Base-by-base conservation (phyloP, 257 asterid genomes). In the Avicennia marina region DNA sequence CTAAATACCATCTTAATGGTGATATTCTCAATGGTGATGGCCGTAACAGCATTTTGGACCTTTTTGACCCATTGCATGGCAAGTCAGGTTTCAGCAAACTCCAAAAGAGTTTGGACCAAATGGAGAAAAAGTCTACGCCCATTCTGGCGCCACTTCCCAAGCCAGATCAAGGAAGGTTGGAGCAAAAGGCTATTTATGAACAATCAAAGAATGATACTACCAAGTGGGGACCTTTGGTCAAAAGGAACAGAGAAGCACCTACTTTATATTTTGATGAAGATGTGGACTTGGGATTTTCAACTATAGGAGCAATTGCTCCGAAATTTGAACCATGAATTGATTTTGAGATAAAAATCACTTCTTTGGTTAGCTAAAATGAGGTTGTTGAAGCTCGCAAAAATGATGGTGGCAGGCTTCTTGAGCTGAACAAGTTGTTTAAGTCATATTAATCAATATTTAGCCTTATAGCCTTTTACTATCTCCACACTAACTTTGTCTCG, bases 361-460 rank as follows among this genome's bases (percentile, higher is more conserved):
- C 86, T 9, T 61, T 85, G 63, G 75, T 82, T 49, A 79, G 72
- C 67, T 77, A 80, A 56, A 76, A 57, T 32, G 94, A 85, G 33
- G 70, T 91, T 26, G 94, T 80, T 69, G 97, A 88, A 47, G 97
- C 97, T 62, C 90, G 85, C 75, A 70, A 49, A 47, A 78, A 69
- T 26, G 98, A 91, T 68, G 98, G 97, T 64, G 97, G 94, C 36
- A 85, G 83, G 67, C 93, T 88, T 75, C 95, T 91, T 70, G 97
- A 91, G 75, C 67, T 88, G 63, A 91, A 91, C 70, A 78, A 91
- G 95, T 97, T 85, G n/a, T 31, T 1, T 49, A 4, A 20, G 4
- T 5, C 4, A 12, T 36, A 36, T 36, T 2, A 36, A 7, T 36
- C n/a, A 36, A 36, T 11, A 4, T 11, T 36, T 36, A 36, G 41